Evolutionary conservation across 2,329 filamentous ascomycete species (phyloP), one percentile per base, ranked within the genome.

Genomic region (Cadophora luteo-olivacea): DNA sequence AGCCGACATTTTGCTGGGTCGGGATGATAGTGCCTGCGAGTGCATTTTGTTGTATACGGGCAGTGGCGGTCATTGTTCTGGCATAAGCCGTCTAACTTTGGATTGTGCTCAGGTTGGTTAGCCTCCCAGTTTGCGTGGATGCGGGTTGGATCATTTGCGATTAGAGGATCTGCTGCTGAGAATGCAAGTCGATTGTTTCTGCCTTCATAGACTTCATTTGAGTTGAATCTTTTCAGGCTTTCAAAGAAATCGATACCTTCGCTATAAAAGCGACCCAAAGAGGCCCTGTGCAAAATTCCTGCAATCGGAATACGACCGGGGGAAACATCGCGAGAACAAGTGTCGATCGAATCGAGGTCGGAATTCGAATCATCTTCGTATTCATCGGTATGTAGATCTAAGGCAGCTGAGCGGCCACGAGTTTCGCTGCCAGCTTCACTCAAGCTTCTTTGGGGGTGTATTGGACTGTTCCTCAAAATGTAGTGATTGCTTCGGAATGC

Each of bases 21-120:
- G 6, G 64, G 57, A 19, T 66, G 64, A 24, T 36, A 66, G 22
- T 66, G 64, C 29, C n/a, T 36, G 19, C 19, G n/a, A 7, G 64
- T 61, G 14, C 14, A 54, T 54, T 29, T 61, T 33, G 48, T 54
- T 3, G 14, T 66, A 25, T 61, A 66, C 11, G 7, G 55, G 38
- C 57, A 66, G n/a, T 55, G n/a, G 8, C 32, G 32, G 24, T 36
- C 45, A 3, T 61, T 61, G 19, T 9, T 29, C 19, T 66, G 55
- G 22, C 64, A 66, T 9, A 61, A 33, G 7, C 29, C 16, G 22
- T 52, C 64, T 14, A 54, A 32, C 25, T 32, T 24, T 24, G 55
- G 57, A 32, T 61, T 66, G 12, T 54, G 45, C 0, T 41, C 32
- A 11, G 16, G 24, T 38, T n/a, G 54, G 19, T 45, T 48, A 4